Conservation (phyloP, 768 basidiomycete genomes). For the Agrocybe praecox region DNA sequence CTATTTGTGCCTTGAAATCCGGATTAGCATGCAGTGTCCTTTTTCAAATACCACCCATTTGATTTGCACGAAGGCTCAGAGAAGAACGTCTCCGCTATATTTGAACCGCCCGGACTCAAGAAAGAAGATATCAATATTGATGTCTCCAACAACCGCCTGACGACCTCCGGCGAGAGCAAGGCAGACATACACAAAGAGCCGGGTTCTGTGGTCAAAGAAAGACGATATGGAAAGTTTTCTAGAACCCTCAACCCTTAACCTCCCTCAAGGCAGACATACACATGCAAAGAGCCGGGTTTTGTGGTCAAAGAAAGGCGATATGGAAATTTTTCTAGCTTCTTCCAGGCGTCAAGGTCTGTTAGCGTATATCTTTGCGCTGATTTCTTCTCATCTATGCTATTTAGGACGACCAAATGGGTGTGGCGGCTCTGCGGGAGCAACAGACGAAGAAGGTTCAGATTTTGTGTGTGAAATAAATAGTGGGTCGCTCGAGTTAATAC, state of each 20-base stretch:
- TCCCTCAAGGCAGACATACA: constrained; percentile 41
- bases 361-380: not conserved
- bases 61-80: constrained; percentile 53
- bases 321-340: constrained; percentile 48
- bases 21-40: constrained; percentile 21
- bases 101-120: constrained; percentile 63
- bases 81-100: constrained; percentile 54
- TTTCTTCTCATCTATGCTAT: constrained; percentile 22
- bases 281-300: constrained; percentile 39
- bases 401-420: constrained; percentile 30
- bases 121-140: constrained; percentile 58
- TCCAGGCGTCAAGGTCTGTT: constrained; percentile 52
- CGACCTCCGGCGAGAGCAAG: constrained; percentile 50
- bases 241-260: constrained; percentile 48
- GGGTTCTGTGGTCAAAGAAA: constrained; percentile 50
- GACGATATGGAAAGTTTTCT: constrained; percentile 47
- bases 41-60: too few relatives aligned
- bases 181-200: constrained; percentile 34
- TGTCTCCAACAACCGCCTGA: constrained; percentile 51
- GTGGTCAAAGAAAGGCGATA: constrained; percentile 52
- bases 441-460: constrained; percentile 33
- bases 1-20: constrained; percentile 23
- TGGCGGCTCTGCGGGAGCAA: constrained; percentile 28
- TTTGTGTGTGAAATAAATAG: too few relatives aligned
- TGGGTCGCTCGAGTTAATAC: too few relatives aligned